Evolutionary conservation across 441 rosid genomes (phyloP), one percentile per base, ranked within the genome.

Genomic region (Hura crepitans): DNA sequence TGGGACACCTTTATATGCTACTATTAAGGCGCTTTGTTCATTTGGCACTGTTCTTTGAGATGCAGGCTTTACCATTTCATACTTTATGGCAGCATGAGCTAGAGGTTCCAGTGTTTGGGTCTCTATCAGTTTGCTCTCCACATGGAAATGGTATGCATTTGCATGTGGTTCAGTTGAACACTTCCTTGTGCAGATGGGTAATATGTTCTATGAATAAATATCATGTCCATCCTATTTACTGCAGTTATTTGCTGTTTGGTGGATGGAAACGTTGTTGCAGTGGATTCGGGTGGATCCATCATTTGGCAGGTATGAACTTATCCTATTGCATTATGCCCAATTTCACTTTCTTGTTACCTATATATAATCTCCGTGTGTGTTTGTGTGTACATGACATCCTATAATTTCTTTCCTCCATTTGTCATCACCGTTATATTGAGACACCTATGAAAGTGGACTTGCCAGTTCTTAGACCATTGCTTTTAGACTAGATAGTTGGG

Each of bases 241-340:
- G 74, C 87, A 94, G 99, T 95, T 74, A 83, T 95, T 82, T 90
- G 96, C 80, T 95, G 99, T 80, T 81, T 89, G 81, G 97, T 95
- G 67, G 89, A 95, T 84, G 97, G 97, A 47, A 86, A 77, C 54
- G 81, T 95, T 71, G 73, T 89, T n/a, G 89, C 87, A 42, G 3
- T 90, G 71, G 85, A 81, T 82, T 61, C 77, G 20, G 75, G 74
- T 69, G 99, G 97, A 81, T 81, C 88, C 69, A 75, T 84, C 45
- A 57, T 80, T 75, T 95, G 99, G 99, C 89, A 66, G 97, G 97
- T 94, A 84, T 65, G 70, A 66, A 59, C 45, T 47, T 45, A 39
- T 74, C 27, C 15, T 31, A 33, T 68, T 69, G 3, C 37, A 4
- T 61, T 33, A 20, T 20, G 12, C 45, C 11, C 58, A 35, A 17